Base-by-base conservation (phyloP, 1,139 yeast species). In the Debaryomyces nepalensis region DNA sequence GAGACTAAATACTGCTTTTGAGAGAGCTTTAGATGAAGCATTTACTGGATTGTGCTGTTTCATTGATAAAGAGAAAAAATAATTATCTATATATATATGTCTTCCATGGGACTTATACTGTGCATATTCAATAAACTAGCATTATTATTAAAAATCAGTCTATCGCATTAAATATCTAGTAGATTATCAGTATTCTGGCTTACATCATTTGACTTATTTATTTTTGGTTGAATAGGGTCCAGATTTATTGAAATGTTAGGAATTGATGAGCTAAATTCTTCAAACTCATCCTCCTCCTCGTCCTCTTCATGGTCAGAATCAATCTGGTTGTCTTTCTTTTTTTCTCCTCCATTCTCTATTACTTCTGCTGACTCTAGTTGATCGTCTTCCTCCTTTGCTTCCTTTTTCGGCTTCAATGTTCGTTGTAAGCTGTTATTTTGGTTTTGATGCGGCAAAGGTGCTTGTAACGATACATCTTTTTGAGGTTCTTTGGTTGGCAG, bases 11-110 rank as follows among this genome's bases (percentile, higher is more conserved):
- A 71, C 69, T 24, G 91, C 87, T 11, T 87, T 84, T 57, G 82
- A 82, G 52, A 79, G 95, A 53, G 84, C 95, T 4, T 68, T 93
- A 41, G 87, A 87, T 46, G 95, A 87, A 52, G 97, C 98, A 8
- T 91, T 91, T 55, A 80, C 84, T 68, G 97, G 98, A 0, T 70
- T 93, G 46, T 93, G 89, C 14, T 89, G 97, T 61, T 75, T 84
- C 45, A 77, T 93, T 32, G 84, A 81, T 41, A 73, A 71, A 44
- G 97, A 90, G 55, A 83, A 85, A 24, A 29, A 11, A 23, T 22
- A 29, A 26, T 31, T 35, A 9, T 37, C 16, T 18, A 37, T 4
- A 15, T 12, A 11, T n/a, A 16, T 16, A 29, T 11, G 9, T 18
- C 4, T 27, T 16, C 10, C n/a, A 29, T 29, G 18, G 7, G 32